These are phyloP conservation scores for Xeromyces bisporus DNA, from an alignment of 495 filamentous ascomycete genomes.

Conservation along the genomic window DNA sequence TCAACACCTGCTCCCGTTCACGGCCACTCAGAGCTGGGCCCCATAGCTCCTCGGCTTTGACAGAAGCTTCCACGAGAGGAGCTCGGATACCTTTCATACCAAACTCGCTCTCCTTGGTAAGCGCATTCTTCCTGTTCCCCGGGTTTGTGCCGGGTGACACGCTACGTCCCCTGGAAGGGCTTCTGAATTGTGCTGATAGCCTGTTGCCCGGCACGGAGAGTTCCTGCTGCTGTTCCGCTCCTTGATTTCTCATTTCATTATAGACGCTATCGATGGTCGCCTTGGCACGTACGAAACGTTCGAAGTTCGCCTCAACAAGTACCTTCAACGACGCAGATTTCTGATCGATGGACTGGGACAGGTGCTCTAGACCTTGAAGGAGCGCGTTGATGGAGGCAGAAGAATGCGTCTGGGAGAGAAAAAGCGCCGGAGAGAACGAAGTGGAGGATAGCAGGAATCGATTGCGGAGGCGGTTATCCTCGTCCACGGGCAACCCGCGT, in stretches of 20 bases:
- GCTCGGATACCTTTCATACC: constrained; percentile 78
- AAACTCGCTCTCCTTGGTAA: constrained; percentile 87
- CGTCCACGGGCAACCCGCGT: constrained; percentile 64
- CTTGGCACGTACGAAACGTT: constrained; percentile 91
- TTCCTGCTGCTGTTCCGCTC: constrained; percentile 39
- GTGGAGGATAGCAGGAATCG: constrained; percentile 89
- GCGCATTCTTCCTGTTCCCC: constrained; percentile 59
- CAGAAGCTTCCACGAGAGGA: constrained; percentile 70
- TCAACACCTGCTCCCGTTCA: constrained; percentile 78
- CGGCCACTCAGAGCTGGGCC: constrained; percentile 81
- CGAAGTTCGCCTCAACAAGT: constrained; percentile 92
- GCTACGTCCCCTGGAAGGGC: constrained; percentile 21
- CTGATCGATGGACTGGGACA: constrained; percentile 84
- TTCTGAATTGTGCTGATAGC: constrained; percentile 40
- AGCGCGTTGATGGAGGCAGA: constrained; percentile 65
- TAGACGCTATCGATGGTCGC: constrained; percentile 97
- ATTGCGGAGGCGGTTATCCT: constrained; percentile 67
- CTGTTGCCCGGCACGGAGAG: constrained; percentile 37
- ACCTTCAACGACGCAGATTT: constrained; percentile 93
- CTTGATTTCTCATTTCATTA: constrained; percentile 88
- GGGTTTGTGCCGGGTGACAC: constrained; percentile 10
- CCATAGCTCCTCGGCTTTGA: constrained; percentile 94
- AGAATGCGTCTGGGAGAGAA: constrained; percentile 79
- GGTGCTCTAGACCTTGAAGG: constrained; percentile 58
- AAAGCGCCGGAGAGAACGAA: constrained; percentile 81